These are phyloP conservation scores for Zygoascus meyerae DNA, from an alignment of 1,139 yeast genomes.

Conservation along the genomic window DNA sequence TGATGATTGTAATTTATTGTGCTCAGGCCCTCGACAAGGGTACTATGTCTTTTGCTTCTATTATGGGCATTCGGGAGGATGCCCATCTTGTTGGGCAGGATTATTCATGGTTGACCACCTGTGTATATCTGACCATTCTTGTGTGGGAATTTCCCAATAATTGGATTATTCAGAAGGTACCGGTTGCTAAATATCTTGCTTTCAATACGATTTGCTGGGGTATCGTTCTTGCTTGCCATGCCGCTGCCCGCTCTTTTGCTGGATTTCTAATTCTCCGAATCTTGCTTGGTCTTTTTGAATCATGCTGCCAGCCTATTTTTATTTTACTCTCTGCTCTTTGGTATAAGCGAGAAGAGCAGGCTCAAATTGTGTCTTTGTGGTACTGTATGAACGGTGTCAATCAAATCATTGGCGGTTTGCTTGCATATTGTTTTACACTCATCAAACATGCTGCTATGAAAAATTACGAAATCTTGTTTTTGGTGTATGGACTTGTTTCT, in stretches of 20 bases:
- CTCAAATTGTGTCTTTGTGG: slow-evolving; percentile 29
- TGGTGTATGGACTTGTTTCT: slow-evolving; percentile 41
- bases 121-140: slow-evolving; percentile 5
- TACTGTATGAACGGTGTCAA: slow-evolving; percentile 21
- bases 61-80: slow-evolving; percentile 5
- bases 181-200: slow-evolving; percentile 43
- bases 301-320: slow-evolving; percentile 25
- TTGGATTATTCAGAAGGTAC: slow-evolving; percentile 8
- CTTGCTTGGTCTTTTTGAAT: slow-evolving; percentile 48
- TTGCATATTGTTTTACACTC: slow-evolving; percentile 21
- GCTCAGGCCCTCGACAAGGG: slow-evolving; percentile 35
- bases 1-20: slow-evolving; percentile 14
- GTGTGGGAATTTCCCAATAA: slow-evolving; percentile 8
- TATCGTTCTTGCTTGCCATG: slow-evolving; percentile 39
- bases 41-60: slow-evolving; percentile 23
- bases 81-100: slow-evolving; percentile 5
- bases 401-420: slow-evolving; percentile 18
- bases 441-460: slow-evolving; percentile 29
- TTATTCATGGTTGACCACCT: slow-evolving; percentile 6
- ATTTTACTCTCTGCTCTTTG: slow-evolving; percentile 22
- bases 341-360: slow-evolving; percentile 26
- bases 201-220: slow-evolving; percentile 45
- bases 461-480: slow-evolving; percentile 44
- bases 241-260: slow-evolving; percentile 43
- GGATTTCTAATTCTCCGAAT: slow-evolving; percentile 43